Percentiles rank a stretch among this genome's conserved stretches.
phyloP scores from a whole-genome alignment of 2,329 filamentous ascomycete genomes.

The Phialophora verrucosa region DNA sequence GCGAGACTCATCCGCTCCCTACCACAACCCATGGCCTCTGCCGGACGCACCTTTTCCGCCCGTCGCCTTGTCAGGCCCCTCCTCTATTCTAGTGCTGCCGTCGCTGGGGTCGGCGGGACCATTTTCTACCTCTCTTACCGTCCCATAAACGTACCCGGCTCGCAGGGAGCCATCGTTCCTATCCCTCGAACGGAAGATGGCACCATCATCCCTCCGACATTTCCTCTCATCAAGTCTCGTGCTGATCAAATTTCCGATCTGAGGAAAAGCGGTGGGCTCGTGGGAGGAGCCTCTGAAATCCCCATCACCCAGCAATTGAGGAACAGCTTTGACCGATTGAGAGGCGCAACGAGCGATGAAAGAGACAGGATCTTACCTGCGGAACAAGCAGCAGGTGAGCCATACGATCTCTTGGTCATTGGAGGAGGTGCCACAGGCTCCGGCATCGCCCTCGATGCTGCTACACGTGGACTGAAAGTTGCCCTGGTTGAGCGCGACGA shows the following conservation, averaged over 20 bases:
- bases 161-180: constrained; percentile 65
- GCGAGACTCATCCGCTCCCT: constrained; percentile 1
- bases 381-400: constrained; percentile 52
- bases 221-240: constrained; percentile 57
- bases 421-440: constrained; percentile 80
- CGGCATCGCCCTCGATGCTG: constrained; percentile 80
- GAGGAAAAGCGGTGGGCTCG: constrained; percentile 50
- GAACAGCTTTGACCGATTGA: constrained; percentile 35
- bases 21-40: constrained; percentile 26
- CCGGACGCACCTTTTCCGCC: constrained; percentile 22
- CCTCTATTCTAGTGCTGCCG: constrained; percentile 64
- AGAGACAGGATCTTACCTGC: constrained; percentile 33
- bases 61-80: constrained; percentile 62
- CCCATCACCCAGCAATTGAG: constrained; percentile 32
- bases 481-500: constrained; percentile 83
- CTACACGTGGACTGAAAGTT: constrained; percentile 77
- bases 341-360: constrained; percentile 27
- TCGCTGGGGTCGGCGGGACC: constrained; percentile 58
- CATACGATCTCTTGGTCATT: constrained; percentile 79
- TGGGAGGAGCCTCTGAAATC: constrained; percentile 41
- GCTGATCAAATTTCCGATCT: constrained; percentile 60
- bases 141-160: constrained; percentile 68
- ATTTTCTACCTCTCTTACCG: constrained; percentile 66
- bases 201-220: constrained; percentile 60
- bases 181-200: constrained; percentile 66